Evolutionary conservation across 2,329 filamentous ascomycete genomes (phyloP).

Genomic region (Stachybotrys chartarum): DNA sequence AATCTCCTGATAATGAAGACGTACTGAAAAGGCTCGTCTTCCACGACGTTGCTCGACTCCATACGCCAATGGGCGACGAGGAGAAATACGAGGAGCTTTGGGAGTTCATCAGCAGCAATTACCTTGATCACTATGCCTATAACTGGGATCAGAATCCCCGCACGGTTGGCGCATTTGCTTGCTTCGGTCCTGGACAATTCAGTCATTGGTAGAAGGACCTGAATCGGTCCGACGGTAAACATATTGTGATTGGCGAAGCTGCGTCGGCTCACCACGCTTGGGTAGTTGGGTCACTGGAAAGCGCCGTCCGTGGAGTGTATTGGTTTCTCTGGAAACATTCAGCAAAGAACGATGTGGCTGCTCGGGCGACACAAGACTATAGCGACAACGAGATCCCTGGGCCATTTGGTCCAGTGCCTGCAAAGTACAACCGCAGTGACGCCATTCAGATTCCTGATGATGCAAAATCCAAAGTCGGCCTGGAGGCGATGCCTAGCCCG

Average conservation of each 20-base stretch:
- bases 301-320: slow-evolving; percentile 9
- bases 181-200: slow-evolving; percentile 11
- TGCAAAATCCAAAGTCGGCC: not conserved
- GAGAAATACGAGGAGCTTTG: slow-evolving; percentile 1
- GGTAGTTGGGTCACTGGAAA: slow-evolving; percentile 12
- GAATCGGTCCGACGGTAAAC: slow-evolving; percentile 13
- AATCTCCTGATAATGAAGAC: slow-evolving; percentile 7
- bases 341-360: not conserved
- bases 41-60: slow-evolving; percentile 8
- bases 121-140: slow-evolving; percentile 9
- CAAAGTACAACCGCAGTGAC: not conserved
- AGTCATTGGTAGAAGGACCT: slow-evolving; percentile 15
- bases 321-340: not conserved
- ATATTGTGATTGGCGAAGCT: slow-evolving; percentile 13
- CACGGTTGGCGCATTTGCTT: slow-evolving; percentile 14
- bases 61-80: slow-evolving; percentile 6
- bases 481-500: not conserved
- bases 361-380: not conserved
- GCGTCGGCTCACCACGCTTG: slow-evolving; percentile 12
- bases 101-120: slow-evolving; percentile 1
- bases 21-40: slow-evolving; percentile 6
- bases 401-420: not conserved
- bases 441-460: not conserved
- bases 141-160: slow-evolving; percentile 14
- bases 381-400: not conserved